Base-by-base conservation (phyloP, 495 filamentous ascomycete genomes). In the Rostrohypoxylon terebratum region DNA sequence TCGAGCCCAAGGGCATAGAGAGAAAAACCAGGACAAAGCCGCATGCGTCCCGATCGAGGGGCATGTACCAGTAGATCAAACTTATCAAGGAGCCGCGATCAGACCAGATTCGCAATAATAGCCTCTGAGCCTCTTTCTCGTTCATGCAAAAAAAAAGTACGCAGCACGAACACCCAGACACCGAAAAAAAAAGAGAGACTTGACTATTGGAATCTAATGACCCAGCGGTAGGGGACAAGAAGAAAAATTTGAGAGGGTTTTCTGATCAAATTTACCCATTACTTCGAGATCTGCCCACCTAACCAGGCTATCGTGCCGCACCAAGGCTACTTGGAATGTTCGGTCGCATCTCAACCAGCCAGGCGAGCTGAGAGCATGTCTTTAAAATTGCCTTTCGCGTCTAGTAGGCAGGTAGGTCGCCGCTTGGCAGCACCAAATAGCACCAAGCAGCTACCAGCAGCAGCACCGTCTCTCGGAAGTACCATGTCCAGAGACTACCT, bases 301-400 rank as follows among this genome's bases (percentile, higher is more conserved):
- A 68, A 68, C 60, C 21, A 65, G 33, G 55, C 66, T 66, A 69
- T 47, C 55, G 36, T 51, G 9, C 28, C 1, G 20, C n/a, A 67
- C 31, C 8, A n/a, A 9, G 36, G 36, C 9, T 44, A n/a, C 40
- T n/a, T 44, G 6, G 40, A 2, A 20, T 18, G 16, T 42, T 59
- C 65, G 55, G 66, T 66, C 10, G 34, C 61, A 73, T 65, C 61
- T 68, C 62, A 66, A 40, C 65, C 50, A 69, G 55, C 48, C 60
- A 53, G 50, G 42, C 34, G 31, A 62, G 66, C 66, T 69, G 63
- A 55, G 18, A 58, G n/a, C 59, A 63, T 71, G 67, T 67, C 53
- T 71, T 23, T 61, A 50, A 70, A 70, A 74, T 74, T 74, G 59
- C 72, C 68, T 71, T 71, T 67, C 63, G 71, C 62, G 66, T 60